Percentiles rank a stretch among this genome's conserved stretches.
phyloP scores from a whole-genome alignment of 2,329 filamentous ascomycete genomes.

The Fusarium globosum region DNA sequence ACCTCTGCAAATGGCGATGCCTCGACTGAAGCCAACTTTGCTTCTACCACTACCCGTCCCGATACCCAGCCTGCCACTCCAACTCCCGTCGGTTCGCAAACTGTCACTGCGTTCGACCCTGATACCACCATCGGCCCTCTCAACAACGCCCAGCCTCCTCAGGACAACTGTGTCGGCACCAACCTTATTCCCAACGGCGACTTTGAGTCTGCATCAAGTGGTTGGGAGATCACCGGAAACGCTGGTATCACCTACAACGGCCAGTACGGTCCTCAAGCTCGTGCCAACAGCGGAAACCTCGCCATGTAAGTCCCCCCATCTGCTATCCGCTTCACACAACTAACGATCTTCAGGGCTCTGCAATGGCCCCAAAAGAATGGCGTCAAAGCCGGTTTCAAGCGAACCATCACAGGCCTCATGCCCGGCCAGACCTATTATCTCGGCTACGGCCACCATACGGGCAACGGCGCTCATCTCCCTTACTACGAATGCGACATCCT shows the following conservation, averaged over 20 bases:
- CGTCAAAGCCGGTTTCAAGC: constrained; percentile 1
- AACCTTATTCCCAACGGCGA: constrained; percentile 1
- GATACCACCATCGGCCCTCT: not conserved
- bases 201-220: not conserved
- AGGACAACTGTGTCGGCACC: fast-evolving
- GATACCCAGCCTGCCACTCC: not conserved
- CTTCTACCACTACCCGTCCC: not conserved
- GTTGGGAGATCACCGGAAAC: not conserved
- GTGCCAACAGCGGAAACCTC: not conserved
- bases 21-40: not conserved
- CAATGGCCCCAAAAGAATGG: constrained; percentile 1
- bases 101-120: not conserved
- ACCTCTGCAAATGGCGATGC: not conserved
- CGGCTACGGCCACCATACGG: constrained; percentile 12
- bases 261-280: not conserved
- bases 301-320: not conserved
- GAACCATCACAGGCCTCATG: not conserved
- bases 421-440: not conserved
- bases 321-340: too few relatives aligned
- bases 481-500: constrained; percentile 14
- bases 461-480: not conserved
- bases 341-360: not conserved
- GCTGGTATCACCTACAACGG: not conserved
- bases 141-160: not conserved
- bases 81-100: not conserved